Conservation (phyloP, 257 asterid species). For the Plantago elongata region DNA sequence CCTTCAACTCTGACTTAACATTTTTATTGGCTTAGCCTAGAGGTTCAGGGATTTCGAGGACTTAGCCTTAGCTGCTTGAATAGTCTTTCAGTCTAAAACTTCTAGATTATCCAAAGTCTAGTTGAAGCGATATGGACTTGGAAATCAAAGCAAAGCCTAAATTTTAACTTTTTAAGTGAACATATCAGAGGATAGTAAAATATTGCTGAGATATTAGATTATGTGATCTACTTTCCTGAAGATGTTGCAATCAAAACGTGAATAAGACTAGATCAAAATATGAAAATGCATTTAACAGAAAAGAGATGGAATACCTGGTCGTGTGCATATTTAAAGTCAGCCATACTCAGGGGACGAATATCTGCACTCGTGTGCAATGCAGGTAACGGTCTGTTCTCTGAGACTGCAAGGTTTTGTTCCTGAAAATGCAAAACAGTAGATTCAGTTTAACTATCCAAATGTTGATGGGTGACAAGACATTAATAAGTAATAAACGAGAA, state of each 20-base stretch:
- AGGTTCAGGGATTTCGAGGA: too few relatives aligned
- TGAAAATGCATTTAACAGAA: background rate
- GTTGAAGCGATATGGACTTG: too few relatives aligned
- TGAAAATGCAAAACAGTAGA: conserved; percentile 16
- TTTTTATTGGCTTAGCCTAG: too few relatives aligned
- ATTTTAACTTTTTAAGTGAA: too few relatives aligned
- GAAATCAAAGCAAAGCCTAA: too few relatives aligned
- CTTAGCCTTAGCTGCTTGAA: too few relatives aligned
- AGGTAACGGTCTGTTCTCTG: conserved; percentile 61
- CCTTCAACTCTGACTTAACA: too few relatives aligned
- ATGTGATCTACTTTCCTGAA: too few relatives aligned
- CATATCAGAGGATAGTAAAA: too few relatives aligned
- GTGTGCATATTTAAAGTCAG: conserved; percentile 75
- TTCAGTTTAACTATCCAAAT: background rate
- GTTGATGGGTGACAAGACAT: background rate
- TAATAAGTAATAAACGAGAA: conserved; percentile 1
- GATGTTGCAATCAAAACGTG: background rate
- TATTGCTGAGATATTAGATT: too few relatives aligned
- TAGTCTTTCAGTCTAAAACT: too few relatives aligned
- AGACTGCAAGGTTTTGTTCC: conserved; percentile 62
- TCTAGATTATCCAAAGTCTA: too few relatives aligned
- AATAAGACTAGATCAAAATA: background rate
- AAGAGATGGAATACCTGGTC: conserved; percentile 56
- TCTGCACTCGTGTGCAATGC: conserved; percentile 54
- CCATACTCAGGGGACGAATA: conserved; percentile 56